These are phyloP conservation scores for Teunomyces funiuensis DNA, from an alignment of 805 yeast species.

Conservation along the genomic window DNA sequence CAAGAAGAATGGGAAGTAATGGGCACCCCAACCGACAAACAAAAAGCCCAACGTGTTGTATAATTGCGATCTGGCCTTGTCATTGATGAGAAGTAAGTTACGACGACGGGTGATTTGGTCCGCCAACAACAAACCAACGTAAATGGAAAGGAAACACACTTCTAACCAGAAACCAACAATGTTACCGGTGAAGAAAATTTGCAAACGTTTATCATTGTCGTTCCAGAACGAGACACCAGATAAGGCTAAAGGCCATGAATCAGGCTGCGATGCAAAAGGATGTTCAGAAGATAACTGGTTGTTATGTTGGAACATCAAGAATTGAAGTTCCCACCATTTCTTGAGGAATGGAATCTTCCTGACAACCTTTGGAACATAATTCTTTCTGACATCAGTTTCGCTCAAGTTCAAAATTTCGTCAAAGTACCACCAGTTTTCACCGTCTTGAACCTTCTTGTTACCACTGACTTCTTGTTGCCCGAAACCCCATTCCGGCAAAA, in stretches of 20 bases:
- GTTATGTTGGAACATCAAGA: constrained; percentile 87
- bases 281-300: constrained; percentile 84
- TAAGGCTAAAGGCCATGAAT: constrained; percentile 84
- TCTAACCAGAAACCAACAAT: constrained; percentile 89
- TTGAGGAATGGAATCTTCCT: constrained; percentile 68
- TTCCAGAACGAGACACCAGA: constrained; percentile 98
- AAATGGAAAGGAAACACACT: constrained; percentile 60
- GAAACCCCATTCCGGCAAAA: constrained; percentile 94
- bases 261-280: constrained; percentile 93
- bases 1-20: constrained; percentile 85
- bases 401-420: constrained; percentile 64
- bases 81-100: constrained; percentile 54
- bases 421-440: constrained; percentile 71
- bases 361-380: constrained; percentile 63
- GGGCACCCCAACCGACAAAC: constrained; percentile 83
- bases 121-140: constrained; percentile 61
- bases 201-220: constrained; percentile 58
- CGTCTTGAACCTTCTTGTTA: constrained; percentile 72
- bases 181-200: constrained; percentile 90
- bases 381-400: constrained; percentile 55
- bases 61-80: constrained; percentile 65
- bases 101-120: constrained; percentile 82
- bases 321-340: constrained; percentile 89
- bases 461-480: constrained; percentile 93
- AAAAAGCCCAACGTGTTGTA: constrained; percentile 82